phyloP scores from a whole-genome alignment of 371 early-diverging fungal genomes.

The Phascolomyces articulosus region DNA sequence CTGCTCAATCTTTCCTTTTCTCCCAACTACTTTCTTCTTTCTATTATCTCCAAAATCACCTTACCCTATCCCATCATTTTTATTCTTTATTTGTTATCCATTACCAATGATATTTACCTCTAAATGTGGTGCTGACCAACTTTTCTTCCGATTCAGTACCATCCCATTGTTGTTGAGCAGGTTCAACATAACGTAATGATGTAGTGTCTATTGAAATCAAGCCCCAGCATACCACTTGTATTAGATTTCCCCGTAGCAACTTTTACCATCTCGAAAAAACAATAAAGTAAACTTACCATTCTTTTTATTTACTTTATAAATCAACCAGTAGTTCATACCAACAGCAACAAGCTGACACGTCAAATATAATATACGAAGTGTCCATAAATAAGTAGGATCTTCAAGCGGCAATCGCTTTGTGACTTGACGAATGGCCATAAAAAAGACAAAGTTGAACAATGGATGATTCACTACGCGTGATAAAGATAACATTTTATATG shows the following conservation, averaged over 20 bases:
- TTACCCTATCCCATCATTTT: neutral
- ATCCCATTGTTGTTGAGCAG: constrained; percentile 41
- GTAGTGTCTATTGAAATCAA: constrained; percentile 52
- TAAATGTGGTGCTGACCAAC: constrained; percentile 34
- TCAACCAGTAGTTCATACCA: constrained; percentile 31
- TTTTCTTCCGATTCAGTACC: constrained; percentile 34
- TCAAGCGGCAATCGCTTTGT: constrained; percentile 36
- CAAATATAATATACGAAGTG: constrained; percentile 37
- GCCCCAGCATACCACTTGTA: too few species aligned
- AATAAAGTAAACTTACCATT: constrained; percentile 34
- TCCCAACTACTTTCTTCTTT: neutral
- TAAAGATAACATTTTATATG: constrained; percentile 20
- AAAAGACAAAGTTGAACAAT: constrained; percentile 35
- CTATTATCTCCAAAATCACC: neutral
- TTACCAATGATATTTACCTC: constrained; percentile 27
- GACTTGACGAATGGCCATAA: constrained; percentile 35
- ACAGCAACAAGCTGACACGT: constrained; percentile 31
- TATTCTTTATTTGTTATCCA: too few species aligned
- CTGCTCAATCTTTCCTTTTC: neutral
- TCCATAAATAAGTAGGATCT: constrained; percentile 24
- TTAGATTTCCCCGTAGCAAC: too few species aligned
- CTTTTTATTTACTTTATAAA: constrained; percentile 35
- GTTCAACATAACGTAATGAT: constrained; percentile 40
- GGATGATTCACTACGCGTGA: constrained; percentile 31
- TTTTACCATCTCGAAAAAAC: neutral